Percentiles rank a stretch among this genome's conserved stretches.
Conservation (phyloP, 73 alveolate species). For the Paramecium caudatum region DNA sequence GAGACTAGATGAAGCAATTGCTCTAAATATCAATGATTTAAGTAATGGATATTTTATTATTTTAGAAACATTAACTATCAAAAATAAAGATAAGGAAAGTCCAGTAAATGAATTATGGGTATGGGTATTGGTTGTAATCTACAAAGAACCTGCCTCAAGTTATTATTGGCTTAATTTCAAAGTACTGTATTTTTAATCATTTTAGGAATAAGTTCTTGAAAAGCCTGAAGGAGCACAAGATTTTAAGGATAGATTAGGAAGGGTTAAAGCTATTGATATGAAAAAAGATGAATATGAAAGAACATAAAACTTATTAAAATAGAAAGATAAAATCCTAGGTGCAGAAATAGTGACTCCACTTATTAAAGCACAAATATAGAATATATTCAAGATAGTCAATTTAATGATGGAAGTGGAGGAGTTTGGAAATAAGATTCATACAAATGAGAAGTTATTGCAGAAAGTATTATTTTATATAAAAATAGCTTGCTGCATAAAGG, state of each 20-base stretch:
- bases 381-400: conserved; percentile 24
- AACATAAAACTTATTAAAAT: conserved; percentile 28
- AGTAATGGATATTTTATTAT: not conserved
- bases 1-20: conserved; percentile 33
- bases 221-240: conserved; percentile 49
- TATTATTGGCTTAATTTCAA: conserved; percentile 64
- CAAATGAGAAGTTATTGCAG: not conserved
- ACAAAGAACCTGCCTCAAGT: conserved; percentile 62
- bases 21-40: not conserved
- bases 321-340: conserved; percentile 16
- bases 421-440: not conserved
- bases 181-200: conserved; percentile 5
- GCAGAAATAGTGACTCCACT: not conserved
- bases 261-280: conserved; percentile 49
- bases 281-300: conserved; percentile 60
- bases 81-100: conserved; percentile 63
- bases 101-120: conserved; percentile 49
- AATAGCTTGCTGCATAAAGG: not conserved
- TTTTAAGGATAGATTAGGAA: conserved; percentile 46
- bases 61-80: not conserved
- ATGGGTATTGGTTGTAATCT: conserved; percentile 52
- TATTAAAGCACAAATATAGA: not conserved
- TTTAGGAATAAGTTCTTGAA: conserved; percentile 61
- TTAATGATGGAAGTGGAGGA: conserved; percentile 28
- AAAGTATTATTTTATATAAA: not conserved